Base-by-base conservation (phyloP, 2,329 filamentous ascomycete species). In the Penicillium digitatum region DNA sequence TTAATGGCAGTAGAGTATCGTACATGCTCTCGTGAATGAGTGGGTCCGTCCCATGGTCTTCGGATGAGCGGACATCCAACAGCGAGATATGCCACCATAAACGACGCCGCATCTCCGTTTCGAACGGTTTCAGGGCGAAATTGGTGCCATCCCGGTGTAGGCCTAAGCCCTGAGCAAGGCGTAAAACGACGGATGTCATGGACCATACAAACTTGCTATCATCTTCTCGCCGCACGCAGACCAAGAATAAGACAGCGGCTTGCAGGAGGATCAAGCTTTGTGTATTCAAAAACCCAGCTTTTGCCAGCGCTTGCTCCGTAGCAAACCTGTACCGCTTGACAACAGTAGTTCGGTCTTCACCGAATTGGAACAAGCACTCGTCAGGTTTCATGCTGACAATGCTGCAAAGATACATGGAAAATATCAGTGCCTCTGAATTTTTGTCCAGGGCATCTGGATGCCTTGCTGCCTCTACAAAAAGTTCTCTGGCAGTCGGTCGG, bases 181-280 rank as follows among this genome's bases (percentile, higher is more conserved):
- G 74, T 43, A 78, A 64, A 35, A 76, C 67, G 26, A 78, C 54
- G 3, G 74, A 70, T 35, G 67, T 69, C 71, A 78, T 69, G 8
- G 75, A 70, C 74, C 75, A 76, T 5, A 76, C 72, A 57, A 74
- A 73, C 43, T 74, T 73, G 24, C 72, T 69, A 46, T 75, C 66
- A 60, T 76, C 70, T 60, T 76, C 67, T 56, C 69, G 67, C 45
- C 72, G 72, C 11, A 76, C 59, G 77, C 72, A 68, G 40, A 85
- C 81, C 24, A 88, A 69, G 64, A 86, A 87, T 34, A 87, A 72
- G 10, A 84, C 75, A 35, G 85, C 80, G 0, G 85, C 82, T 68
- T 87, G 85, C 16, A 88, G 71, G 10, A 87, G 79, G 35, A 84
- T 74, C 20, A 84, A 73, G 64, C 85, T 85, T 54, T 85, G 81